A percentile compares a stretch with the other conserved stretches of the same genome.
Evolutionary conservation across 306 rosid species (phyloP).

Genomic region (Geum urbanum): DNA sequence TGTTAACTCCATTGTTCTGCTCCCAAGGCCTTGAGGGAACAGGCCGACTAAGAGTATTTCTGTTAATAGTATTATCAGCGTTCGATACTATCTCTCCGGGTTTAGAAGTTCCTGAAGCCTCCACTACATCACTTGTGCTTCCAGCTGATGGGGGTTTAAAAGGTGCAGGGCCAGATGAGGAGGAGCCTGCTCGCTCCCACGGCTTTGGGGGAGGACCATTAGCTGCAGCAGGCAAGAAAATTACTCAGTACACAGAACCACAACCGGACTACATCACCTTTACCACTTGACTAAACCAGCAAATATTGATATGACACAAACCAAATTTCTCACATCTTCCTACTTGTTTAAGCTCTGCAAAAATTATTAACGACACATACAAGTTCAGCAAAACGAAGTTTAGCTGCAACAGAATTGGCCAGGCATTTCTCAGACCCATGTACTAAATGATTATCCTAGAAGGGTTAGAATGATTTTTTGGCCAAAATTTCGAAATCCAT

Average conservation of each 20-base stretch:
- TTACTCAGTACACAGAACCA: background rate
- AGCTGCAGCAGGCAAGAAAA: constrained; percentile 42
- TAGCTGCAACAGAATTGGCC: no score
- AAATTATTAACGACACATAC: background rate
- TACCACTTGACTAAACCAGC: background rate
- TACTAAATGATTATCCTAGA: no score
- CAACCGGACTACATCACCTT: background rate
- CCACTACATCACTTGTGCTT: constrained; percentile 83
- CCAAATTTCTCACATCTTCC: background rate
- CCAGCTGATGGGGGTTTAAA: constrained; percentile 85
- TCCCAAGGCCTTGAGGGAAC: constrained; percentile 96
- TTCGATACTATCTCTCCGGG: constrained; percentile 88
- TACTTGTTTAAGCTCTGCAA: background rate
- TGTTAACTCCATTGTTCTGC: constrained; percentile 61
- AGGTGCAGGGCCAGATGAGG: constrained; percentile 86
- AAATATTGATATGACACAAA: background rate
- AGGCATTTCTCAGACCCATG: no score
- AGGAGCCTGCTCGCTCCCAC: constrained; percentile 83
- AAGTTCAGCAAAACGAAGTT: background rate
- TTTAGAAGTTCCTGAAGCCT: constrained; percentile 92
- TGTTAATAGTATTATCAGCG: constrained; percentile 48
- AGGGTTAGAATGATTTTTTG: no score
- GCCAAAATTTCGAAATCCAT: no score
- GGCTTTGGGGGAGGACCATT: constrained; percentile 83
- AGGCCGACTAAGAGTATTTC: constrained; percentile 67